These are phyloP conservation scores for Kalanchoe fedtschenkoi DNA, from an alignment of 164 flowering plant genomes.

Conservation along the genomic window DNA sequence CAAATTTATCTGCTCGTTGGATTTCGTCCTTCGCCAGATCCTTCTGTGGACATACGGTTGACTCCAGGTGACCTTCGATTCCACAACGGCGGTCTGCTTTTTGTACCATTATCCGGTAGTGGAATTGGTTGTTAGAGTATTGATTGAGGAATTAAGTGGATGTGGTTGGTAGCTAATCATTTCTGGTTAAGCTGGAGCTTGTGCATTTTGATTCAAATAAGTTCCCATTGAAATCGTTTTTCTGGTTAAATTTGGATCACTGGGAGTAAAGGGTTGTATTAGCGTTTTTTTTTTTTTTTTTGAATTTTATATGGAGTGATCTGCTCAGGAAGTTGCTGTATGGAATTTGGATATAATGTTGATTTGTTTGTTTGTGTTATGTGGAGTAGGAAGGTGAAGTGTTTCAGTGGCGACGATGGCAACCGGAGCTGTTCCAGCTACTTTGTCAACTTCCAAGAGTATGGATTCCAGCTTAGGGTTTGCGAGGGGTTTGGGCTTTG, in stretches of 20 bases:
- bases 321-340: neutral
- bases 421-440: constrained; percentile 51
- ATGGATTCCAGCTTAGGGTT: constrained; percentile 42
- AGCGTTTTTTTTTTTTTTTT: too few relatives aligned
- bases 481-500: constrained; percentile 46
- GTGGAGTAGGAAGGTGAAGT: neutral
- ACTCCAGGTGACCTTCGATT: too few relatives aligned
- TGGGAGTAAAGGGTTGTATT: too few relatives aligned
- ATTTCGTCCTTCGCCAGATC: too few relatives aligned
- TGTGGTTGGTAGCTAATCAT: too few relatives aligned
- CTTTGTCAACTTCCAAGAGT: constrained; percentile 38
- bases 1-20: too few relatives aligned
- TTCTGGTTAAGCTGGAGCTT: neutral
- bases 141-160: neutral
- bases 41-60: too few relatives aligned
- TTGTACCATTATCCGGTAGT: neutral
- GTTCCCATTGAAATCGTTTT: neutral
- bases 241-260: neutral
- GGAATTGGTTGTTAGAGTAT: neutral
- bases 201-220: neutral
- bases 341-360: neutral
- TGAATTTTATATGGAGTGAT: neutral
- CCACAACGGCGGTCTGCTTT: too few relatives aligned
- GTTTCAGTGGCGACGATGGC: constrained; percentile 41
- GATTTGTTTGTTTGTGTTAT: neutral